A percentile compares a stretch with the other conserved stretches of the same genome.
Evolutionary conservation across 2,329 filamentous ascomycete species (phyloP).

Genomic region (Clonostachys chloroleuca): DNA sequence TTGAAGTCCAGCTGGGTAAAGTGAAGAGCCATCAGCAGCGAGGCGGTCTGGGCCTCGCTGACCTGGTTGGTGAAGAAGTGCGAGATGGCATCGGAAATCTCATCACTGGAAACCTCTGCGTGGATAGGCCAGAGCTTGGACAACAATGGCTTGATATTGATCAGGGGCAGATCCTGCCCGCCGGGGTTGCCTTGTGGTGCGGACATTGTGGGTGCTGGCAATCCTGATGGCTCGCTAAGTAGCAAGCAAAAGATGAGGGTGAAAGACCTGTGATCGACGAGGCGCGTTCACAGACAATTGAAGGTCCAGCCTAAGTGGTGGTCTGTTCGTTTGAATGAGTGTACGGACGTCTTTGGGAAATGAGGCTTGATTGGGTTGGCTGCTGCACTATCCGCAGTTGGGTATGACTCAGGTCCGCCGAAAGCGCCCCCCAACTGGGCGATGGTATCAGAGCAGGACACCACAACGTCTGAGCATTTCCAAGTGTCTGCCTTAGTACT

Average conservation of each 20-base stretch:
- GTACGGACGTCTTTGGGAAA: too few species aligned
- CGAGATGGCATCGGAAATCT: conserved; percentile 87
- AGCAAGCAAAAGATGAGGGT: neutral
- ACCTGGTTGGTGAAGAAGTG: conserved; percentile 89
- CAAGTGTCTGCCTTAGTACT: too few species aligned
- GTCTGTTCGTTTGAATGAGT: too few species aligned
- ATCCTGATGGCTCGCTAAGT: neutral
- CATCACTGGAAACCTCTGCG: conserved; percentile 61
- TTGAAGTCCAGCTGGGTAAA: conserved; percentile 83
- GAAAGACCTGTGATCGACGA: neutral
- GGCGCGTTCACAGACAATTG: neutral
- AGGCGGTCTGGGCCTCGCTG: conserved; percentile 82
- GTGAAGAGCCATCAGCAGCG: conserved; percentile 85
- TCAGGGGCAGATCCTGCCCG: conserved; percentile 17
- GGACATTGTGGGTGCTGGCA: too few species aligned
- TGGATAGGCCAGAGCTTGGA: conserved; percentile 64
- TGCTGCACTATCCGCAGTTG: too few species aligned
- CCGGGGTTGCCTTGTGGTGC: conserved; percentile 9
- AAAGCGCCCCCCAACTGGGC: too few species aligned
- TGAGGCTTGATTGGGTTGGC: too few species aligned
- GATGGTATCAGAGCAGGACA: too few species aligned
- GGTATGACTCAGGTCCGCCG: too few species aligned
- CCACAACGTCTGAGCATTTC: too few species aligned
- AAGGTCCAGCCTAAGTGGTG: too few species aligned
- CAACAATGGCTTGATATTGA: conserved; percentile 68